Evolutionary conservation across 441 rosid genomes (phyloP).

Genomic region (Francoa sonchifolia): DNA sequence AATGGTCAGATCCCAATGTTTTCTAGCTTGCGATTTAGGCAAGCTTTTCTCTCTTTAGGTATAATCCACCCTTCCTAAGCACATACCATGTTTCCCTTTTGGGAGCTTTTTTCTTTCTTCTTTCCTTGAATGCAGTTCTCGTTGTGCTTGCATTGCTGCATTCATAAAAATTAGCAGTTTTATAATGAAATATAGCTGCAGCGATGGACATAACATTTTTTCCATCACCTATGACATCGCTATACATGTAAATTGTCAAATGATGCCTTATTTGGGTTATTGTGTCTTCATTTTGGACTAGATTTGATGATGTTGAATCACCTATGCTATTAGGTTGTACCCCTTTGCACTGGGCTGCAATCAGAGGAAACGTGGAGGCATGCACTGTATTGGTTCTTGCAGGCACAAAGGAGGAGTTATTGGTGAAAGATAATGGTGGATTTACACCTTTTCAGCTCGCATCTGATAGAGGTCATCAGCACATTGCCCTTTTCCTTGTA

Average conservation of each 20-base stretch:
- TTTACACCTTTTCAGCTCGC: constrained; percentile 98
- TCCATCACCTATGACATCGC: too few species aligned
- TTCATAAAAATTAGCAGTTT: neutral
- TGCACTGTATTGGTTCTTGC: constrained; percentile 95
- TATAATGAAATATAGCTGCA: neutral
- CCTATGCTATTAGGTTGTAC: constrained; percentile 60
- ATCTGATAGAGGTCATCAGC: constrained; percentile 90
- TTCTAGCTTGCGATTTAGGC: too few species aligned
- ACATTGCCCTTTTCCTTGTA: constrained; percentile 77
- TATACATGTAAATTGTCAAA: too few species aligned
- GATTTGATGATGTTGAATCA: constrained; percentile 6
- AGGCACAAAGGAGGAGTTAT: constrained; percentile 86
- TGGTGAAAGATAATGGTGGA: constrained; percentile 76
- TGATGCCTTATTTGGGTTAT: too few species aligned
- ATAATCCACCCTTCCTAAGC: too few species aligned
- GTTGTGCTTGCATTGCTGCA: too few species aligned
- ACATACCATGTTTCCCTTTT: too few species aligned
- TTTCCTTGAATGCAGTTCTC: too few species aligned
- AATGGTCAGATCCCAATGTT: too few species aligned
- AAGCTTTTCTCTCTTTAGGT: too few species aligned
- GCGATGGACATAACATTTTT: too few species aligned
- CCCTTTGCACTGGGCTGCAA: constrained; percentile 97
- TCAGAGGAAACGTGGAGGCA: constrained; percentile 91
- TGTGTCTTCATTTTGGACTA: neutral
- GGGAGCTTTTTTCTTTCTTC: too few species aligned